Evolutionary conservation across 129 eudicot genomes (phyloP).

Genomic region (Lactuca saligna): DNA sequence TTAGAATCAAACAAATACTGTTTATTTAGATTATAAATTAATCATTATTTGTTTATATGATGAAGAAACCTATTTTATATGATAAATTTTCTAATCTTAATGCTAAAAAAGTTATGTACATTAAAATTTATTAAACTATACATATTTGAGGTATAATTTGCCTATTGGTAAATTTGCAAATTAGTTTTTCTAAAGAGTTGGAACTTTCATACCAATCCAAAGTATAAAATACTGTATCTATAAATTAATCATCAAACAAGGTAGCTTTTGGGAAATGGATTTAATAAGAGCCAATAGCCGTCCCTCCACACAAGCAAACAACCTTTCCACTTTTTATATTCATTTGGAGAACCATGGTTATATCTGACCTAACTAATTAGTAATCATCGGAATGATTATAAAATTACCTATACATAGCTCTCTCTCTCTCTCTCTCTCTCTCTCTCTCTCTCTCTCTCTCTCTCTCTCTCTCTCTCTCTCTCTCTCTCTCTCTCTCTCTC

Average conservation of each 20-base stretch:
- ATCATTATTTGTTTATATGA: no score
- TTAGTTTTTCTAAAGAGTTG: not conserved
- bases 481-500: no score
- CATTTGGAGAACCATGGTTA: not conserved
- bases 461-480: no score
- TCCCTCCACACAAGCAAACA: conserved; percentile 13
- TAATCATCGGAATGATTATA: not conserved
- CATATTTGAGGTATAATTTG: not conserved
- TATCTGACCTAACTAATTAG: conserved; percentile 8
- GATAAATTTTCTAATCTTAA: no score
- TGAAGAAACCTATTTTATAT: not conserved
- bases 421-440: no score
- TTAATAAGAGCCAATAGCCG: conserved; percentile 40
- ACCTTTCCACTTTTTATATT: not conserved
- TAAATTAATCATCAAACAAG: not conserved
- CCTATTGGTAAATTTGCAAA: not conserved
- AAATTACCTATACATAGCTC: no score
- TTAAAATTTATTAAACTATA: no score
- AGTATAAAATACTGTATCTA: not conserved
- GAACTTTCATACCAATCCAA: not conserved
- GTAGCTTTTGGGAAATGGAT: conserved; percentile 18
- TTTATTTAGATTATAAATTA: no score
- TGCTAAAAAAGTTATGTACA: no score
- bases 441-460: no score
- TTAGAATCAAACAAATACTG: no score